Base-by-base conservation (phyloP, 2,329 filamentous ascomycete genomes). In the Hypoxylon sp. region DNA sequence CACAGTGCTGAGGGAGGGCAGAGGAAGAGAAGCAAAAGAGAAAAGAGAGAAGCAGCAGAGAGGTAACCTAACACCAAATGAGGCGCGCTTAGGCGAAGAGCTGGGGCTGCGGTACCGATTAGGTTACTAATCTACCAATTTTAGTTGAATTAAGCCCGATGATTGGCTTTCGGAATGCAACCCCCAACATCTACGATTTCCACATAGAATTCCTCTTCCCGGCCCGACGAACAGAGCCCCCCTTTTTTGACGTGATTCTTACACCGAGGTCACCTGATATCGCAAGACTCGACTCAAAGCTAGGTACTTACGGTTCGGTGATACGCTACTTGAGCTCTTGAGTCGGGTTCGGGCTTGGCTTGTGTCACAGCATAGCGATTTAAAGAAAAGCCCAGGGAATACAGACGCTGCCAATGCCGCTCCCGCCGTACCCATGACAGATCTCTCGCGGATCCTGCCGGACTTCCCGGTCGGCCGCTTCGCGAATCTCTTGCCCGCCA, bases 391-490 rank as follows among this genome's bases (percentile, higher is more conserved):
- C 24, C 24, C n/a, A n/a, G n/a, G n/a, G n/a, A n/a, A 56, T 22
- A 8, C 59, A 55, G 54, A 71, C 72, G 70, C 62, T 28, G 10
- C 61, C 53, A 55, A 72, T 73, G 70, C 62, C 51, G 66, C 60
- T 64, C 64, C 51, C 34, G 4, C 24, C 7, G 52, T 66, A 72
- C 77, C 77, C 80, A 96, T 96, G 92, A 93, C 89, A 73, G 94
- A 98, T 86, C 88, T 98, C 74, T 85, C 90, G 74, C 86, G 87
- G 75, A 87, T 96, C 75, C 86, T 97, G 69, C 93, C 94, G 72
- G 85, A 88, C 79, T 96, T 97, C 75, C 86, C 90, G 64, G 84
- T 86, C 68, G 84, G 86, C 74, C 84, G 85, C 65, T 94, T 91
- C 79, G 83, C 89, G 43, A 88, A 91, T 73, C 88, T 97, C 48